Evolutionary conservation across 2,329 filamentous ascomycete species (phyloP).

Genomic region (Hymenoscyphus fructigenus): DNA sequence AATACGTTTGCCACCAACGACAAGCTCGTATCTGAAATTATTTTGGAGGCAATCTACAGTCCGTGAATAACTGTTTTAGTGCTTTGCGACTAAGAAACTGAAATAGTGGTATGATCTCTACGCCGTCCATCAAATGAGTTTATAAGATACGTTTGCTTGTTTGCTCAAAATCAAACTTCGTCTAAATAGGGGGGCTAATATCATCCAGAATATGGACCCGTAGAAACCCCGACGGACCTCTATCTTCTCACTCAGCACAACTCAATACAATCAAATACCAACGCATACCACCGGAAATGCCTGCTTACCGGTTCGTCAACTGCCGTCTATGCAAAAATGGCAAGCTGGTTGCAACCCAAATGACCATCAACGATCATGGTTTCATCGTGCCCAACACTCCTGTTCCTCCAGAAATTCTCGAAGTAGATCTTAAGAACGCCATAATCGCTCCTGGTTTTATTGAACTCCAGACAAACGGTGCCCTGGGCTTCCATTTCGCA

Average conservation of each 20-base stretch:
- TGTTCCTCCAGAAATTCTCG: constrained; percentile 21
- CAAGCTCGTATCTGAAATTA: no score
- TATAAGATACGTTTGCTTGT: background rate
- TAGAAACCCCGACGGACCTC: background rate
- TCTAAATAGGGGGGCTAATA: background rate
- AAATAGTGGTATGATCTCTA: background rate
- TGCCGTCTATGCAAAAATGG: constrained; percentile 30
- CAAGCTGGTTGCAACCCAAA: constrained; percentile 19
- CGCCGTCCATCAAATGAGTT: no score
- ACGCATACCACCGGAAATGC: constrained; percentile 4
- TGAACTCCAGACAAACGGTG: constrained; percentile 53
- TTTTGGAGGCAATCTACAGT: no score
- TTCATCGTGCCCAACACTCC: constrained; percentile 30
- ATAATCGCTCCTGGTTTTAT: constrained; percentile 55
- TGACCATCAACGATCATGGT: constrained; percentile 27
- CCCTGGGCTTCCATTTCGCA: constrained; percentile 52
- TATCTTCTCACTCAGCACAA: background rate
- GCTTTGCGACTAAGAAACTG: background rate
- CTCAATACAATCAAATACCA: background rate
- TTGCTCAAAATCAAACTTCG: background rate
- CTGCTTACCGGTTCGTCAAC: constrained; percentile 29
- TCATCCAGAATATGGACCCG: background rate
- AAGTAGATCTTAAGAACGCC: constrained; percentile 45
- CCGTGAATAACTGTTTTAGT: background rate
- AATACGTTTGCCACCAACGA: background rate